phyloP scores from a whole-genome alignment of 1,284 basidiomycete genomes.

The Trichosporon inkin region DNA sequence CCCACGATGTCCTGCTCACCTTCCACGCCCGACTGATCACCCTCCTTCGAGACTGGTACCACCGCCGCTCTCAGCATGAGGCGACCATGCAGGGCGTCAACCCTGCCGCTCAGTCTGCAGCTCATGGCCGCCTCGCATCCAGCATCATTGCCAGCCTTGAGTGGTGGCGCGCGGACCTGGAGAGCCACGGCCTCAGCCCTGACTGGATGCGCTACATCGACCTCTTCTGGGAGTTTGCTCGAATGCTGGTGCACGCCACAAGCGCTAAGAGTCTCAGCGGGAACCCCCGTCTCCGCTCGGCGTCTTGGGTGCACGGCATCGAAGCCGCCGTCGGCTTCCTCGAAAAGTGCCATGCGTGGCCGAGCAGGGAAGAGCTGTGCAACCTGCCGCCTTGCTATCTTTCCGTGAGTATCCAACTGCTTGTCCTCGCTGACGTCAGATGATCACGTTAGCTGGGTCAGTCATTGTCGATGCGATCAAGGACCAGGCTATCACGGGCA shows the following conservation, averaged over 20 bases:
- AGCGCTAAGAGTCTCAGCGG: slow-evolving; percentile 25
- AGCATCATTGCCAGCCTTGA: slow-evolving; percentile 30
- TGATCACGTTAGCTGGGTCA: slow-evolving; percentile 24
- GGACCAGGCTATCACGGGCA: slow-evolving; percentile 15
- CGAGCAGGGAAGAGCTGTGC: slow-evolving; percentile 22
- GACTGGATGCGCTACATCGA: slow-evolving; percentile 25
- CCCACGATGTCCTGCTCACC: slow-evolving; percentile 37
- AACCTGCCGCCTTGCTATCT: slow-evolving; percentile 36
- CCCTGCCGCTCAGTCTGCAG: neutral
- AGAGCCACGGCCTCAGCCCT: slow-evolving; percentile 15
- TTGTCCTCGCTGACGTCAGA: slow-evolving; percentile 16
- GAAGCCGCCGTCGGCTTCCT: slow-evolving; percentile 35
- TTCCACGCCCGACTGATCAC: slow-evolving; percentile 38
- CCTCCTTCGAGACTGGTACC: slow-evolving; percentile 35
- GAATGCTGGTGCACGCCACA: slow-evolving; percentile 33
- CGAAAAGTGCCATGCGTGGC: slow-evolving; percentile 32
- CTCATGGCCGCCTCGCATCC: slow-evolving; percentile 19
- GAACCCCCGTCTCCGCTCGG: slow-evolving; percentile 14
- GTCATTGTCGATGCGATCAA: slow-evolving; percentile 24
- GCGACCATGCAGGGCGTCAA: neutral
- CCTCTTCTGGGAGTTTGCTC: slow-evolving; percentile 36
- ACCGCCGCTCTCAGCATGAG: slow-evolving; percentile 18
- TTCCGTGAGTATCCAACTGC: slow-evolving; percentile 20
- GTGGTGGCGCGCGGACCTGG: slow-evolving; percentile 33
- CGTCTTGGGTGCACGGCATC: slow-evolving; percentile 18